Conservation (phyloP, 805 yeast species). For the Huiozyma naganishii region DNA sequence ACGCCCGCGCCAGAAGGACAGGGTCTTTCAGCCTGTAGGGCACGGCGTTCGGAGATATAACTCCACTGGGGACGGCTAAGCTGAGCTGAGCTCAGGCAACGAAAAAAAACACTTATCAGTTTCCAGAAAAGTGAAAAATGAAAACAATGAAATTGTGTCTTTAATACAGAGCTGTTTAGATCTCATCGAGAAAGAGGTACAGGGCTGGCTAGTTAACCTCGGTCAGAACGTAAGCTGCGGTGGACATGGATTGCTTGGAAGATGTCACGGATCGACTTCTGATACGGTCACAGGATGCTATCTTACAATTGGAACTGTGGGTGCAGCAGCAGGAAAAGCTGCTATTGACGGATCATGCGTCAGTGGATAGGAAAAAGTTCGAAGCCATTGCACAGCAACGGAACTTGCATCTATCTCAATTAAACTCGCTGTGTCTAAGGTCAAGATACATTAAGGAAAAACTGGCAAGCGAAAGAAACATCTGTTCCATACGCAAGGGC, state of each 20-base stretch:
- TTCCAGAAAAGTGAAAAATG: not conserved
- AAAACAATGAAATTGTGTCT: no score
- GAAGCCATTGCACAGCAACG: slow-evolving; percentile 6
- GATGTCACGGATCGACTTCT: slow-evolving; percentile 20
- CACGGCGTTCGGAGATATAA: not conserved
- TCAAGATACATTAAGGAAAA: slow-evolving; percentile 16
- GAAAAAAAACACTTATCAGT: not conserved
- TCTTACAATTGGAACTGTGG: slow-evolving; percentile 22
- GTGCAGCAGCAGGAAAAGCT: slow-evolving; percentile 15
- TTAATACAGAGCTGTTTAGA: no score
- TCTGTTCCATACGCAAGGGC: not conserved
- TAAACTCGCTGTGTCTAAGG: slow-evolving; percentile 19
- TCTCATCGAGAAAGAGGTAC: no score
- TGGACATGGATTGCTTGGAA: slow-evolving; percentile 3
- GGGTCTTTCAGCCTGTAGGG: no score
- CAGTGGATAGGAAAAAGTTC: not conserved
- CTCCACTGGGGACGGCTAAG: not conserved
- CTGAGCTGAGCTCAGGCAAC: not conserved
- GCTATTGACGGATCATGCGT: not conserved
- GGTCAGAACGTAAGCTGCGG: no score
- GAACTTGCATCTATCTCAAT: slow-evolving; percentile 18
- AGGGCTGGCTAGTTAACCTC: no score
- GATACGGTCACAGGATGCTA: slow-evolving; percentile 22
- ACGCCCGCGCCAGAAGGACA: no score
- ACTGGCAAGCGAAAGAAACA: slow-evolving; percentile 6